Conservation (phyloP, 371 early-diverging fungal genomes). For the Globomyces sp. region DNA sequence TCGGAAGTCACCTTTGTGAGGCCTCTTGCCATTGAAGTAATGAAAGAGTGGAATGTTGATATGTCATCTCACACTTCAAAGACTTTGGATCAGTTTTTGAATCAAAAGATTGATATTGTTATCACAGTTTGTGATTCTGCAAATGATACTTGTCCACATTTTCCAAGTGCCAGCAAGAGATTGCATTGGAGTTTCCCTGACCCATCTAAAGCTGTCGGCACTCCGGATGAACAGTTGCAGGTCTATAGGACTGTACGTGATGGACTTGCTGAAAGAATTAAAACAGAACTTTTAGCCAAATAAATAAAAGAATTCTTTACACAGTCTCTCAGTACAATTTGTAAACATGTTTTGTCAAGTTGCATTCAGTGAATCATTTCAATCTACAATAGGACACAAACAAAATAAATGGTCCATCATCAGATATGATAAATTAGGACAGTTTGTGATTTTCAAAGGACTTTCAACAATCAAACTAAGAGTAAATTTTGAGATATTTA, state of each 20-base stretch:
- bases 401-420: no score
- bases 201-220: slow-evolving; percentile 24
- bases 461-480: no score
- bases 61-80: slow-evolving; percentile 28
- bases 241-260: slow-evolving; percentile 20
- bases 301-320: no score
- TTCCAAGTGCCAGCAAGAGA: slow-evolving; percentile 17
- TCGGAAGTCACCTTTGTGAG: slow-evolving; percentile 27
- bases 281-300: not conserved
- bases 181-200: slow-evolving; percentile 32
- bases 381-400: no score
- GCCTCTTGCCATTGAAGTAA: slow-evolving; percentile 27
- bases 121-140: slow-evolving; percentile 31
- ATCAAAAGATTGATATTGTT: slow-evolving; percentile 25
- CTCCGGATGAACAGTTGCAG: slow-evolving; percentile 25
- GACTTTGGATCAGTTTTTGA: slow-evolving; percentile 22
- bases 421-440: no score
- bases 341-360: no score
- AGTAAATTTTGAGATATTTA: no score
- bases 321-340: no score
- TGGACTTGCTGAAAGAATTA: slow-evolving; percentile 20
- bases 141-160: slow-evolving; percentile 27
- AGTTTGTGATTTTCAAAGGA: no score
- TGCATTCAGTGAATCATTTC: no score
- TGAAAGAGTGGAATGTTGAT: slow-evolving; percentile 26